phyloP scores from a whole-genome alignment of 2,329 filamentous ascomycete species.

The Xylaria sp. region DNA sequence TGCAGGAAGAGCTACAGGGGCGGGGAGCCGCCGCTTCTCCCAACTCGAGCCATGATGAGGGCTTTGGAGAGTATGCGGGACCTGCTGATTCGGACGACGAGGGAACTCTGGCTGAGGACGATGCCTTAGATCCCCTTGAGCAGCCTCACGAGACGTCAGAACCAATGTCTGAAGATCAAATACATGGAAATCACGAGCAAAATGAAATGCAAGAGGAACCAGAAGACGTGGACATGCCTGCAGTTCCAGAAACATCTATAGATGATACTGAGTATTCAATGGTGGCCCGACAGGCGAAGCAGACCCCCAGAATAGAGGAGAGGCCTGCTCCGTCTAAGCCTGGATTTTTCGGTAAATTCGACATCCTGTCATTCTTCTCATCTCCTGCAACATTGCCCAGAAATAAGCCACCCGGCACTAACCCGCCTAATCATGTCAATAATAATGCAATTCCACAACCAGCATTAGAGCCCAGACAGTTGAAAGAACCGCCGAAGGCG shows the following conservation, averaged over 20 bases:
- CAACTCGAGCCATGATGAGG: constrained; percentile 19
- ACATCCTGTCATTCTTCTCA: constrained; percentile 67
- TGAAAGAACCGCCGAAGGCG: constrained; percentile 45
- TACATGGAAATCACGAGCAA: constrained; percentile 12
- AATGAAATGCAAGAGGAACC: constrained; percentile 13
- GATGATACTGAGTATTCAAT: constrained; percentile 58
- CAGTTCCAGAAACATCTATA: constrained; percentile 25
- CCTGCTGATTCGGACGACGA: constrained; percentile 24
- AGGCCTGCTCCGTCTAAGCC: constrained; percentile 42
- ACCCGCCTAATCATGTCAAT: constrained; percentile 28
- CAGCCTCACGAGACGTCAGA: constrained; percentile 16
- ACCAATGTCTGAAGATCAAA: constrained; percentile 15
- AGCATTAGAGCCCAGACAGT: constrained; percentile 26
- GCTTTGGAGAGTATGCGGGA: constrained; percentile 23
- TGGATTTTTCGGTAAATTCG: constrained; percentile 52
- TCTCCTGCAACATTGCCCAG: constrained; percentile 60
- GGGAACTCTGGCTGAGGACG: constrained; percentile 9
- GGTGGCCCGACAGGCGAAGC: constrained; percentile 49
- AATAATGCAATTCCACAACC: constrained; percentile 35
- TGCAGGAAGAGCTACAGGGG: constrained; percentile 8
- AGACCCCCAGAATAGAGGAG: constrained; percentile 39
- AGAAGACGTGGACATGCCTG: constrained; percentile 13
- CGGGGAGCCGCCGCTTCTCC: constrained; percentile 8
- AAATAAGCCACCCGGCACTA: constrained; percentile 36
- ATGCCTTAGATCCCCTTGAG: constrained; percentile 14